Evolutionary conservation across 148 eudicot species (phyloP).

Genomic region (Rheum nobile): DNA sequence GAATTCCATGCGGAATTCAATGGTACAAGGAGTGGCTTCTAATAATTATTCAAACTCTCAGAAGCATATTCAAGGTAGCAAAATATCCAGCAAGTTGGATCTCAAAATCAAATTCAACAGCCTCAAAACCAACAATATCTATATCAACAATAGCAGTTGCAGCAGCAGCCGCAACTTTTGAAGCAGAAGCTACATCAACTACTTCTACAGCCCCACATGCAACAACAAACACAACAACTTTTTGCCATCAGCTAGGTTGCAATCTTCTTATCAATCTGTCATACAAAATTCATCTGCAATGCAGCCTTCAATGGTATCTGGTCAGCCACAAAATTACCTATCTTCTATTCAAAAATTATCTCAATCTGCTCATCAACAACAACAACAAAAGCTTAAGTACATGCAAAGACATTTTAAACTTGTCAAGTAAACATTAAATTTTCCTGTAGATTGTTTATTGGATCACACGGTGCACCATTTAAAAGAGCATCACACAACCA

Average conservation of each 20-base stretch:
- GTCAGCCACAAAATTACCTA: conserved; percentile 62
- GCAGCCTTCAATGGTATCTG: conserved; percentile 51
- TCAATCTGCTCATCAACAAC: conserved; percentile 67
- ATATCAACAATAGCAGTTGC: conserved; percentile 39
- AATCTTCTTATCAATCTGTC: conserved; percentile 62
- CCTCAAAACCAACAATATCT: conserved; percentile 47
- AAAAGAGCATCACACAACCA: too few relatives aligned
- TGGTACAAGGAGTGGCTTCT: conserved; percentile 67
- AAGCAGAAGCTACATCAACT: conserved; percentile 55
- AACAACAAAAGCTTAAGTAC: too few relatives aligned
- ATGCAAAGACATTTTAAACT: too few relatives aligned
- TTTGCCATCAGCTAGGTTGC: conserved; percentile 34
- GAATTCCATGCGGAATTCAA: conserved; percentile 51
- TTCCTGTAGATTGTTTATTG: too few relatives aligned
- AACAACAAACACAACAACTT: conserved; percentile 45
- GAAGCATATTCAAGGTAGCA: conserved; percentile 63
- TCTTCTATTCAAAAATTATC: conserved; percentile 51
- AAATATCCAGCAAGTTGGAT: conserved; percentile 32
- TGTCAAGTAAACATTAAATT: too few relatives aligned
- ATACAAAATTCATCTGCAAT: conserved; percentile 65
- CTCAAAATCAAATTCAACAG: conserved; percentile 40
- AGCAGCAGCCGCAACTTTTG: conserved; percentile 39
- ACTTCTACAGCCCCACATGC: conserved; percentile 43
- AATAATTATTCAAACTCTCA: conserved; percentile 59
- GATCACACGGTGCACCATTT: too few relatives aligned